Base-by-base conservation (phyloP, 495 filamentous ascomycete species). In the Hypoxylon subgilvum region DNA sequence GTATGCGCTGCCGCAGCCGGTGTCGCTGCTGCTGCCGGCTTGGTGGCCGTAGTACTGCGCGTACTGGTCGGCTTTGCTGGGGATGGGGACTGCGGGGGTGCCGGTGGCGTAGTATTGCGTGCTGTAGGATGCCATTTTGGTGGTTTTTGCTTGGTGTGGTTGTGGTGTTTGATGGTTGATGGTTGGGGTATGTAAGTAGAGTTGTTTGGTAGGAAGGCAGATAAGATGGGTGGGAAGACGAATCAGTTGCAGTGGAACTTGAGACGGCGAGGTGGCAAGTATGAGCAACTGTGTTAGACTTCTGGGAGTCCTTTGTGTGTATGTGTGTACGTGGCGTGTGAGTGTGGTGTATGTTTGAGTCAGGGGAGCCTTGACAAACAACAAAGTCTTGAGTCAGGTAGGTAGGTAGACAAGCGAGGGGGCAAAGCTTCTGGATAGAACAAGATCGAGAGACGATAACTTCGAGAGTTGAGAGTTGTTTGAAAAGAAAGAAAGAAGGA, bases 11-110 rank as follows among this genome's bases (percentile, higher is more conserved):
- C 31, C 12, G 31, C 31, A n/a, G n/a, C n/a, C 83, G 13, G 86
- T 82, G 69, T 81, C 81, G 62, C 62, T 71, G 68, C 56, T 86
- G 72, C 70, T 82, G 75, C 63, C 75, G 74, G 69, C 79, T 77
- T 76, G 80, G 74, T n/a, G n/a, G n/a, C n/a, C n/a, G n/a, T 79
- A 77, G 73, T 69, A 78, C 72, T 68, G 74, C 52, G 72, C 74
- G 70, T 69, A 82, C 31, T 73, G 83, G 14, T 80, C 76, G 72
- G 69, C 59, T 21, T 70, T 68, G 47, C 48, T 57, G 25, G 65
- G 44, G 36, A 67, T 63, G 43, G 55, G 53, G 12, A 68, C 46
- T 14, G 66, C 66, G 18, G 47, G 39, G 12, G 52, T 62, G 16
- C 45, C 36, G 12, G 53, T 61, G 60, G 50, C 56, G 50, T 86